Conservation (phyloP, 306 rosid species). For the Herpetospermum pedunculosum region DNA sequence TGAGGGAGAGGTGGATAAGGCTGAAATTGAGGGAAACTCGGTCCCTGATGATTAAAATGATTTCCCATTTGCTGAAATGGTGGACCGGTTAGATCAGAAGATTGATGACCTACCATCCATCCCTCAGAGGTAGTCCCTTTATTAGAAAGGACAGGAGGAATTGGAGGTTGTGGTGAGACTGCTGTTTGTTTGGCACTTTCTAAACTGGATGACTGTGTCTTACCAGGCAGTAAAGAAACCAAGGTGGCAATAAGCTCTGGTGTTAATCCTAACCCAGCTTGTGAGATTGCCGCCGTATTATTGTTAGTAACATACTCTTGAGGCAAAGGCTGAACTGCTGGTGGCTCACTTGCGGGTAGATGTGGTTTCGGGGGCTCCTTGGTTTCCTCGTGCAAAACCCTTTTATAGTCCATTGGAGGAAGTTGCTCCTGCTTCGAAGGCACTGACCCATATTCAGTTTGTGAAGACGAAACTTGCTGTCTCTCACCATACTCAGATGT, state of each 20-base stretch:
- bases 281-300: slow-evolving; percentile 39
- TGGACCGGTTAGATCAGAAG: slow-evolving; percentile 43
- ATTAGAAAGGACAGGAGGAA: slow-evolving; percentile 30
- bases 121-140: slow-evolving; percentile 49
- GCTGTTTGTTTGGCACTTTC: slow-evolving; percentile 42
- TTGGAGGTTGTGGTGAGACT: slow-evolving; percentile 47
- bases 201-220: slow-evolving; percentile 40
- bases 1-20: slow-evolving; percentile 53
- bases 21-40: slow-evolving; percentile 40
- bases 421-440: slow-evolving; percentile 52
- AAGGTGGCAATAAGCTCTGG: slow-evolving; percentile 95
- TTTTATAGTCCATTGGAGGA: slow-evolving; percentile 47
- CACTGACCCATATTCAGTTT: slow-evolving; percentile 37
- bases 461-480: slow-evolving; percentile 51
- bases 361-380: slow-evolving; percentile 42
- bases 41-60: slow-evolving; percentile 42
- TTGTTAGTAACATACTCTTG: slow-evolving; percentile 39
- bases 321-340: slow-evolving; percentile 42
- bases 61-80: slow-evolving; percentile 47
- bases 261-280: slow-evolving; percentile 68
- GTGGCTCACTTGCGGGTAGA: slow-evolving; percentile 36
- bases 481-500: slow-evolving; percentile 50
- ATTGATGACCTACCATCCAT: slow-evolving; percentile 76
- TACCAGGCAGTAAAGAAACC: slow-evolving; percentile 64
- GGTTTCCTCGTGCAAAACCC: slow-evolving; percentile 50